phyloP scores from a whole-genome alignment of 169 alveolate species.

The Cyclospora cayetanensis region DNA sequence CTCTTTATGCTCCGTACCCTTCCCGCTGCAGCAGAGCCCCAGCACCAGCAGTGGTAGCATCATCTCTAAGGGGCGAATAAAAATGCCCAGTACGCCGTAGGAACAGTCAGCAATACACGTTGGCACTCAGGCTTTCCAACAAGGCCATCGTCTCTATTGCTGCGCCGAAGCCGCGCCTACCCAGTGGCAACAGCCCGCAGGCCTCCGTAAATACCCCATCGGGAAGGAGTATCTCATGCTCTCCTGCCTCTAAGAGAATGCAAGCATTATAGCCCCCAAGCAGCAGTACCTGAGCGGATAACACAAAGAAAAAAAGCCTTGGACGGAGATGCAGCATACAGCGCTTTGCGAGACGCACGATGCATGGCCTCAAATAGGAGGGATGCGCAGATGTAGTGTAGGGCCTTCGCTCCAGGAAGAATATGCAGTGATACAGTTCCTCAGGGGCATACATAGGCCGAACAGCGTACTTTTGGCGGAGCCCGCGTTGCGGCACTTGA shows the following conservation, averaged over 20 bases:
- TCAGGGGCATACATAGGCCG: neutral
- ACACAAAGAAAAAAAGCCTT: neutral
- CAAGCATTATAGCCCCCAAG: conserved; percentile 13
- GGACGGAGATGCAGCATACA: neutral
- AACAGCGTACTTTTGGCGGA: neutral
- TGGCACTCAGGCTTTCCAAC: too few species aligned
- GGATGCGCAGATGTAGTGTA: too few species aligned
- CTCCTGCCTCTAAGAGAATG: neutral
- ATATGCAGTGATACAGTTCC: too few species aligned
- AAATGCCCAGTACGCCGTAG: too few species aligned
- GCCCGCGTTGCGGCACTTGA: neutral
- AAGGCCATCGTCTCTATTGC: too few species aligned
- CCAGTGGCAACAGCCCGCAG: conserved; percentile 10
- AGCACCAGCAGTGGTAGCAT: neutral
- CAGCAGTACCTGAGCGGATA: neutral
- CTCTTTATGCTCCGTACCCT: neutral
- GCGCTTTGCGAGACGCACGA: neutral
- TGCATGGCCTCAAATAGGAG: neutral
- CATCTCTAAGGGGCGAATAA: too few species aligned
- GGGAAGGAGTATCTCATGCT: neutral
- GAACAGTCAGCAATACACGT: too few species aligned
- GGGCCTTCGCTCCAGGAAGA: too few species aligned
- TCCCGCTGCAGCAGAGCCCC: neutral
- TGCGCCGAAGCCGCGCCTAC: neutral
- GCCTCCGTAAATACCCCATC: neutral